A percentile compares a stretch with the other conserved stretches of the same genome.
Evolutionary conservation across 768 basidiomycete species (phyloP).

Genomic region (Kwoniella dendrophila): DNA sequence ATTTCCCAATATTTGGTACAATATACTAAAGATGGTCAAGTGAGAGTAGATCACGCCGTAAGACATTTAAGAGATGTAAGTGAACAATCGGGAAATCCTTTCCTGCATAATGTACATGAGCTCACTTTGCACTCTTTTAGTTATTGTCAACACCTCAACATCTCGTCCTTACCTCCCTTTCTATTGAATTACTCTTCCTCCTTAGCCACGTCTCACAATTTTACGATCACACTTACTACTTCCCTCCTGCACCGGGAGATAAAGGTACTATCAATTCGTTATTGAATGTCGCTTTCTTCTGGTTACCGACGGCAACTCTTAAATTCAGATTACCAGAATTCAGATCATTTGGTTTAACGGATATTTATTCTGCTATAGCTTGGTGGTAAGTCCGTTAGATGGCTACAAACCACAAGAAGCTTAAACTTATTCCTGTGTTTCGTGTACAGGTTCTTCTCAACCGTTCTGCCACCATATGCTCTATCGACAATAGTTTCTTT

Average conservation of each 20-base stretch:
- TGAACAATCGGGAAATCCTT: neutral
- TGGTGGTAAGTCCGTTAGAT: slow-evolving; percentile 46
- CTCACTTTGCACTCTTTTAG: slow-evolving; percentile 17
- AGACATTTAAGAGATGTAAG: slow-evolving; percentile 35
- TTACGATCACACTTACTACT: slow-evolving; percentile 48
- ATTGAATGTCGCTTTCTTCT: slow-evolving; percentile 44
- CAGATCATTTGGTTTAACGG: slow-evolving; percentile 16
- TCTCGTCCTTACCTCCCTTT: slow-evolving; percentile 36
- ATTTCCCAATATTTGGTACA: slow-evolving; percentile 25
- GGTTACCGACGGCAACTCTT: slow-evolving; percentile 38
- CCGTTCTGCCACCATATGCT: slow-evolving; percentile 50
- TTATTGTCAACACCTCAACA: slow-evolving; percentile 41
- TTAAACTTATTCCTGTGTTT: neutral
- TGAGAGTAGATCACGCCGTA: slow-evolving; percentile 36
- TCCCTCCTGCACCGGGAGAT: slow-evolving; percentile 35
- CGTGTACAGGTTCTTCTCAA: slow-evolving; percentile 40
- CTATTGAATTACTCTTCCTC: slow-evolving; percentile 44
- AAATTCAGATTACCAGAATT: slow-evolving; percentile 42
- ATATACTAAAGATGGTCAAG: slow-evolving; percentile 26
- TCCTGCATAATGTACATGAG: neutral
- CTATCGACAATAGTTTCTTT: slow-evolving; percentile 45
- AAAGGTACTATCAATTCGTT: slow-evolving; percentile 33
- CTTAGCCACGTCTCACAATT: slow-evolving; percentile 44
- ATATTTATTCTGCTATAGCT: slow-evolving; percentile 36
- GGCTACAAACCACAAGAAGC: too few species aligned